phyloP scores from a whole-genome alignment of 164 flowering plant genomes.

The Berberis vulgaris region DNA sequence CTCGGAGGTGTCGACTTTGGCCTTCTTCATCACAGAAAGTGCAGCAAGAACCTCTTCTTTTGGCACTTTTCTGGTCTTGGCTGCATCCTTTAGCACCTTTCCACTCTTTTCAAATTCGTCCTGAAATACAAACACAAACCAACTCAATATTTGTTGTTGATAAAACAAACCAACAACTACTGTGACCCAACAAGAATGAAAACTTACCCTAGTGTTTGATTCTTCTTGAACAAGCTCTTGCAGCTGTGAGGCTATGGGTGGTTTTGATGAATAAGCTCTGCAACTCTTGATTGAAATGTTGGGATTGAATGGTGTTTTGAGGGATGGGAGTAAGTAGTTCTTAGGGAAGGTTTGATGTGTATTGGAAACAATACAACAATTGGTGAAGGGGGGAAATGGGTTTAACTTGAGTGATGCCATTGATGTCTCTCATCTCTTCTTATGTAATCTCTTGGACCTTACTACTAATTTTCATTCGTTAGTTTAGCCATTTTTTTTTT shows the following conservation, averaged over 20 bases:
- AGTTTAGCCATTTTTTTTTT: too few species aligned
- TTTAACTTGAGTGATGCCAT: not conserved
- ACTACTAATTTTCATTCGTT: too few species aligned
- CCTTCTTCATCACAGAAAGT: conserved; percentile 59
- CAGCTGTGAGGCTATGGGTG: not conserved
- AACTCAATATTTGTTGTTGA: not conserved
- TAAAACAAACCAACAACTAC: not conserved
- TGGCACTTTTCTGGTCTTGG: conserved; percentile 64
- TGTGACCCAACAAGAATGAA: not conserved
- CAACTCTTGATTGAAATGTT: not conserved
- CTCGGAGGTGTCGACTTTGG: conserved; percentile 59
- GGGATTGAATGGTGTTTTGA: not conserved
- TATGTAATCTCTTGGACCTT: too few species aligned
- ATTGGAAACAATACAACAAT: not conserved
- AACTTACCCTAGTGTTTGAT: not conserved
- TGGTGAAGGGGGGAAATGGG: not conserved
- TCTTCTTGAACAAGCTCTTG: conserved; percentile 1
- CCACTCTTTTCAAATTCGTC: conserved; percentile 62
- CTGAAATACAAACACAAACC: conserved; percentile 16
- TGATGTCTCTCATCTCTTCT: not conserved
- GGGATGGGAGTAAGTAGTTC: not conserved
- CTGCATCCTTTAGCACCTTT: conserved; percentile 68
- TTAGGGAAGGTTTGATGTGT: not conserved
- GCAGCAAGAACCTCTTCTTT: conserved; percentile 60
- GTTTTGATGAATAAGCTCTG: not conserved